Evolutionary conservation across 129 eudicot species (phyloP).

Genomic region (Pittosporum tobira): DNA sequence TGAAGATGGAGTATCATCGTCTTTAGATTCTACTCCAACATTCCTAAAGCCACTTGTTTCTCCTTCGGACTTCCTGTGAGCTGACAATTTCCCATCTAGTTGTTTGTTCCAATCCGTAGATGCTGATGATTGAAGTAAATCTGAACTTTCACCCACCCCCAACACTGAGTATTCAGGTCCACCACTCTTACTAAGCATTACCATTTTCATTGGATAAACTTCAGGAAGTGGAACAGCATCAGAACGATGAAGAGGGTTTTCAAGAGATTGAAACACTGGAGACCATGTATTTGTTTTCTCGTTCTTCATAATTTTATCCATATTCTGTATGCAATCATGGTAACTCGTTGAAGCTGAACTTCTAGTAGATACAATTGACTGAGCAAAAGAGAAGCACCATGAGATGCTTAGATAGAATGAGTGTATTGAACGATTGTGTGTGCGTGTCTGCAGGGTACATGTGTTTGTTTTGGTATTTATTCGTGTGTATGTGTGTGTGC

Average conservation of each 20-base stretch:
- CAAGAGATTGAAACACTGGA: constrained; percentile 16
- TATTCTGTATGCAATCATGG: constrained; percentile 20
- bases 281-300: constrained; percentile 22
- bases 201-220: constrained; percentile 14
- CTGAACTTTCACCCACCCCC: constrained; percentile 15
- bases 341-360: constrained; percentile 26
- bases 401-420: constrained; percentile 15
- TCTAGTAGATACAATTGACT: constrained; percentile 54
- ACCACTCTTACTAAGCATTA: constrained; percentile 22
- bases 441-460: background rate
- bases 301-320: constrained; percentile 16
- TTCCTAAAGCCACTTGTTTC: constrained; percentile 5
- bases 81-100: constrained; percentile 6
- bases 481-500: background rate
- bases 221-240: constrained; percentile 15
- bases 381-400: constrained; percentile 21
- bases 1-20: constrained; percentile 1
- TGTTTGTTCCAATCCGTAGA: constrained; percentile 17
- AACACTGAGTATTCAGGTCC: constrained; percentile 18
- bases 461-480: no score
- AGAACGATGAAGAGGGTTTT: constrained; percentile 17
- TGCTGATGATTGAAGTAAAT: constrained; percentile 23
- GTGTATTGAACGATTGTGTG: background rate
- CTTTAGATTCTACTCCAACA: constrained; percentile 10
- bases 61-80: constrained; percentile 9